Conservation (phyloP, 2,329 filamentous ascomycete genomes). For the Penicillium sp. region DNA sequence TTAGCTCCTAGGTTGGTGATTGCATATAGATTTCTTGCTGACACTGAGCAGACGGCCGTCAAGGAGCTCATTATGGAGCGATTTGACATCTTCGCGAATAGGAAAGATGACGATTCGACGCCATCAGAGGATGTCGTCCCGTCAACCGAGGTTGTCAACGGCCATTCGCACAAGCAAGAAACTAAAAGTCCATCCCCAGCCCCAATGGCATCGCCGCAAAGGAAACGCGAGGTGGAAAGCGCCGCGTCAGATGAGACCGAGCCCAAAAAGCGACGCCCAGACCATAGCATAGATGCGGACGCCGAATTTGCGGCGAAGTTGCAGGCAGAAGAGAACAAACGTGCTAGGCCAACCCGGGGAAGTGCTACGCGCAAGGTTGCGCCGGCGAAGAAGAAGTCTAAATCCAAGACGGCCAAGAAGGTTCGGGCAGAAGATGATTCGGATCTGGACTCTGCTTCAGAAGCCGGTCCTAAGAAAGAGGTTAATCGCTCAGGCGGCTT, state of each 20-base stretch:
- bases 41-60: conserved; percentile 56
- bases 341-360: conserved; percentile 71
- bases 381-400: conserved; percentile 61
- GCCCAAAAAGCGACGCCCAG: conserved; percentile 59
- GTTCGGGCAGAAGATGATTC: conserved; percentile 76
- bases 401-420: conserved; percentile 58
- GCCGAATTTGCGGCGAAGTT: conserved; percentile 81
- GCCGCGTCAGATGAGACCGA: conserved; percentile 40
- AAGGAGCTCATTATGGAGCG: conserved; percentile 69
- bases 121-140: conserved; percentile 25
- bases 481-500: conserved; percentile 81
- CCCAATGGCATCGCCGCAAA: conserved; percentile 32
- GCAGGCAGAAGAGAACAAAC: conserved; percentile 85
- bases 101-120: conserved; percentile 33
- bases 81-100: conserved; percentile 63
- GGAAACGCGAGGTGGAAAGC: conserved; percentile 41
- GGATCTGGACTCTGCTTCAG: conserved; percentile 63
- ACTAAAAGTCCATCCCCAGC: conserved; percentile 28
- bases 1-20: conserved; percentile 26
- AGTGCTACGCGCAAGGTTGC: conserved; percentile 59
- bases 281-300: conserved; percentile 70
- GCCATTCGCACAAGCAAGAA: conserved; percentile 24
- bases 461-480: conserved; percentile 54
- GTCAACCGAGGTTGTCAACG: conserved; percentile 26
- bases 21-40: conserved; percentile 7